Conservation (phyloP, 148 eudicot genomes). For the Fagopyrum tataricum region DNA sequence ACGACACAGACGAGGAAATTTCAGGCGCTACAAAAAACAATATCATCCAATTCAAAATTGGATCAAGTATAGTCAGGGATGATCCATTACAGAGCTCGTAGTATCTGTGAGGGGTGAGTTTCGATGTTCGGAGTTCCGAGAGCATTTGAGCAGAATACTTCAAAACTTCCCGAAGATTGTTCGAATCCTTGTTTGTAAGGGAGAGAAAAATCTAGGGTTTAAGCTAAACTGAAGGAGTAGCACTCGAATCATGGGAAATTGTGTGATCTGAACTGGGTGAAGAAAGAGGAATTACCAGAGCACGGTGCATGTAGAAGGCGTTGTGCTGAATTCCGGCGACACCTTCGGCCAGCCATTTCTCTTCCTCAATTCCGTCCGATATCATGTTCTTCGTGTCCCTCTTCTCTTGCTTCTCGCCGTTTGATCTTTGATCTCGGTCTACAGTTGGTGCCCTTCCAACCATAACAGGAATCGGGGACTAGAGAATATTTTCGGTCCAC, state of each 20-base stretch:
- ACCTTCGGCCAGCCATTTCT: conserved; percentile 98
- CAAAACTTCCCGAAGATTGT: conserved; percentile 84
- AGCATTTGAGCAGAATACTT: conserved; percentile 80
- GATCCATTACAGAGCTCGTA: conserved; percentile 68
- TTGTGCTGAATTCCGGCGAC: conserved; percentile 92
- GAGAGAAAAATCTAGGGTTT: conserved; percentile 11
- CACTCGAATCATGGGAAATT: conserved; percentile 8
- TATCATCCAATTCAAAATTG: background rate
- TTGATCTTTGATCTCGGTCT: conserved; percentile 1
- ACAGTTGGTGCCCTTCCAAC: conserved; percentile 1
- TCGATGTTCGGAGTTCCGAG: conserved; percentile 91
- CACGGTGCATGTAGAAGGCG: conserved; percentile 92
- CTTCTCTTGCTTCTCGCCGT: background rate
- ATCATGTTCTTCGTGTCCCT: conserved; percentile 29
- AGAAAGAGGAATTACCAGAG: conserved; percentile 41
- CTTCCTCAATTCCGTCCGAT: conserved; percentile 66
- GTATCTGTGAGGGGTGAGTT: conserved; percentile 91
- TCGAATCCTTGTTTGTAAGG: conserved; percentile 44
- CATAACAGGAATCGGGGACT: background rate
- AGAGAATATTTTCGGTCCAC: background rate
- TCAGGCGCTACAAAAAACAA: background rate
- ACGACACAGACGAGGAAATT: background rate
- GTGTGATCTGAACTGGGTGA: conserved; percentile 12
- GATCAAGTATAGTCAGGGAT: background rate
- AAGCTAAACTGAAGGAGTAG: background rate